Evolutionary conservation across 2,329 filamentous ascomycete genomes (phyloP).

Genomic region (Ascochyta fabae): DNA sequence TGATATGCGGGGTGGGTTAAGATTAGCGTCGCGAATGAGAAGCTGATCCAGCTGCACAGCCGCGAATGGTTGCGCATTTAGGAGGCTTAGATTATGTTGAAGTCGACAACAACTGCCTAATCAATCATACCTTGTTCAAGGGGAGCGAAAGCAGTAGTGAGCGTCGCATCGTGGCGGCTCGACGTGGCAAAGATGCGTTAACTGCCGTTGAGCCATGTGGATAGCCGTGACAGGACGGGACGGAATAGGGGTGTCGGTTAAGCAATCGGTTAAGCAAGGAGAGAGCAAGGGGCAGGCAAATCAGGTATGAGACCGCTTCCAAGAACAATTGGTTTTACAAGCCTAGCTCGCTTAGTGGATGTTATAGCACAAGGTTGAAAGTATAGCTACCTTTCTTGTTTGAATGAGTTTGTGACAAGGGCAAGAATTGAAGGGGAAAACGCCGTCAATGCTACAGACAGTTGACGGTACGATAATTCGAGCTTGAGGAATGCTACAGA

Average conservation of each 20-base stretch:
- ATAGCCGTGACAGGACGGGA: constrained; percentile 21
- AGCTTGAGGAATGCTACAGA: too few relatives aligned
- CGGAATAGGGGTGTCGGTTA: constrained; percentile 29
- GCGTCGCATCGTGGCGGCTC: not conserved
- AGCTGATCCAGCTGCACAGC: constrained; percentile 10
- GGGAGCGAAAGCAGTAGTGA: not conserved
- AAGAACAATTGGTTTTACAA: constrained; percentile 14
- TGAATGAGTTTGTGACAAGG: not conserved
- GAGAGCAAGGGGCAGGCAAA: constrained; percentile 24
- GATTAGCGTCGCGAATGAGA: not conserved
- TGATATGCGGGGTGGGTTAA: constrained; percentile 1
- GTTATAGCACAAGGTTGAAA: constrained; percentile 37
- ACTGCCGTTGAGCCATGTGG: constrained; percentile 33
- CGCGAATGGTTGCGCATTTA: constrained; percentile 14
- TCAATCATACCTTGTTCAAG: not conserved
- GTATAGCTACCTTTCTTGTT: constrained; percentile 17
- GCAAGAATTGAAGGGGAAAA: not conserved
- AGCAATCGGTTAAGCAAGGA: constrained; percentile 26
- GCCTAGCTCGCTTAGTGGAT: constrained; percentile 24
- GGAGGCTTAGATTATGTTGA: constrained; percentile 7
- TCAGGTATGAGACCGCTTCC: constrained; percentile 17
- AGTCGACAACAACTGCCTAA: constrained; percentile 15
- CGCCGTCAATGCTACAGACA: not conserved
- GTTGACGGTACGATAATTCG: not conserved
- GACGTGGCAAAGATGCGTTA: constrained; percentile 30